Base-by-base conservation (phyloP, 345 rosid species). In the Camelina hispida region DNA sequence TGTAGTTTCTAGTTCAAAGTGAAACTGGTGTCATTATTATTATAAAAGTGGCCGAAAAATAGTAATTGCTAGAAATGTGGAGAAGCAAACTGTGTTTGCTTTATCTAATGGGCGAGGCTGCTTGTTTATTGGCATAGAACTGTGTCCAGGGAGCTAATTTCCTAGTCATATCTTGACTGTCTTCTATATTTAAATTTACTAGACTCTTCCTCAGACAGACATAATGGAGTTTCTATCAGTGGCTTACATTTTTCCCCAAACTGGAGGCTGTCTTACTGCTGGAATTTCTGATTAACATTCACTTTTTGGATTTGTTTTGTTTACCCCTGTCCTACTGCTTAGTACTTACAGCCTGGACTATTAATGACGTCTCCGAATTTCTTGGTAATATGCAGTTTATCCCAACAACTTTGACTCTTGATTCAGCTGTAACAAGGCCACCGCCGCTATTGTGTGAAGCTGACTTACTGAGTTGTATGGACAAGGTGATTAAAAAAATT, bases 391-490 rank as follows among this genome's bases (percentile, higher is more conserved):
- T 79, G 81, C 91, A 92, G 99, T 89, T 94, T 79, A 78, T 84
- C 69, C 97, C 99, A 11, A 85, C 92, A 59, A 73, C 85, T 37
- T 65, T 94, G 81, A 89, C 92, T 83, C 93, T 94, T 77, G 97
- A 94, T 81, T 82, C 97, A n/a, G 96, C 96, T 71, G 84, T 89
- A 30, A 91, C 99, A 14, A 87, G 93, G 78, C 97, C 99, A 47
- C 97, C 97, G 6, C 97, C 97, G 46, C 87, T 87, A 57, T 69
- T 92, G 66, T 87, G 99, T 79, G 99, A 94, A 86, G 91, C 99
- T 68, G 99, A 94, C 83, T 82, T 94, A 71, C 79, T 94, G 73
- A 82, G 85, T 80, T 89, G 97, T 84, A 94, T 94, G 99, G 97
- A 94, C 87, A 92, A 92, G 97, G 99, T 92, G 79, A 83, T 78